Base-by-base conservation (phyloP, 768 basidiomycete species). In the Leccinum subgranulosum region DNA sequence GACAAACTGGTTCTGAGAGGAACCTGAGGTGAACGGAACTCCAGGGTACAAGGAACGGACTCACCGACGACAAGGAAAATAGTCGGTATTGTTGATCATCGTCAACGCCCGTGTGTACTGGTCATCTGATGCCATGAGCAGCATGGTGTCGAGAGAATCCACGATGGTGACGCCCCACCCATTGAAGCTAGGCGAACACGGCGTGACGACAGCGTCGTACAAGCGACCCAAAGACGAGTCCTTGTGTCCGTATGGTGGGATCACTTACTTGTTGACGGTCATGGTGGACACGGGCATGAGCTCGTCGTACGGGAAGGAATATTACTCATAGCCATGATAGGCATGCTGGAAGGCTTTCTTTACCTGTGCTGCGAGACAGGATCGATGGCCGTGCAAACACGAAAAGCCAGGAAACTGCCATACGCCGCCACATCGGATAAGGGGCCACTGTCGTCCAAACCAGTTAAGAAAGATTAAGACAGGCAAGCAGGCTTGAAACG, bases 81-180 rank as follows among this genome's bases (percentile, higher is more conserved):
- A 88, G 41, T 80, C 77, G 39, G 76, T 71, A 10, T 76, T 67
- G 27, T 74, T 69, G 7, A 89, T 73, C 10, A 81, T 73, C 4
- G 80, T 75, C 4, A 91, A 64, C 0, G 87, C 88, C 3, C 84
- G 78, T 19, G 74, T 55, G 66, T 87, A 95, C 64, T 94, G 89
- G 3, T 83, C 80, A 28, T 84, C 69, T 6, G 94, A 75, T 4
- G 79, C 90, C 84, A 95, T 87, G 36, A 98, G 75, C 23, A 89
- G 75, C 79, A 96, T 85, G 1, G 92, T 92, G 65, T 94, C 92
- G 25, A 97, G 77, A 1, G 91, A 84, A 66, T 97, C 94, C 50
- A 92, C 80, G 23, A 84, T 75, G 8, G 89, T 87, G 7, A 89
- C 77, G 28, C 85, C 86, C 90, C 90, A 92, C 14, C 86, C 87